A percentile compares a stretch with the other conserved stretches of the same genome.
Evolutionary conservation across 2,329 filamentous ascomycete species (phyloP).

Genomic region (Curvularia lunata): DNA sequence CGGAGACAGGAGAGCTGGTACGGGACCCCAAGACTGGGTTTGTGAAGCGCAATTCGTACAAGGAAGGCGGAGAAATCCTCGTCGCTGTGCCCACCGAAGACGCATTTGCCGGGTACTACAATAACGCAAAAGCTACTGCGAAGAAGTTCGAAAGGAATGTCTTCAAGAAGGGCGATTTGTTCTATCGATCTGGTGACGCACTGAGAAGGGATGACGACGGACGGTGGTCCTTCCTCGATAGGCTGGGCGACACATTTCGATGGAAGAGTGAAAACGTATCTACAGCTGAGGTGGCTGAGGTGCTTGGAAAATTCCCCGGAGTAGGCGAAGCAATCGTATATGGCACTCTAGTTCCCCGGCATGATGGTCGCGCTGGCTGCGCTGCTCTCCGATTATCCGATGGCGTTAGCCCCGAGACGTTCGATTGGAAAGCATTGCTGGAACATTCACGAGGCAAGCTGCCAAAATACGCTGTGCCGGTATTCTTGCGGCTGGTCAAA

Average conservation of each 20-base stretch:
- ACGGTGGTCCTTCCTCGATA: conserved; percentile 56
- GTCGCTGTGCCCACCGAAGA: conserved; percentile 60
- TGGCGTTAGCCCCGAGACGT: conserved; percentile 28
- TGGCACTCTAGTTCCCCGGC: conserved; percentile 52
- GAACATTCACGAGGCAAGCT: conserved; percentile 48
- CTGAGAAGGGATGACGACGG: conserved; percentile 52
- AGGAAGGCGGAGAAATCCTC: conserved; percentile 74
- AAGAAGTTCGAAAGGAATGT: conserved; percentile 58
- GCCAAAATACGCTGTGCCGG: conserved; percentile 74
- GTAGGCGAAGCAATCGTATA: conserved; percentile 56
- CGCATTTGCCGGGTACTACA: conserved; percentile 68
- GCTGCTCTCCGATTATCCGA: conserved; percentile 63
- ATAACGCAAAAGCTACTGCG: conserved; percentile 67
- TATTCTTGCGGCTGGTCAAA: conserved; percentile 70
- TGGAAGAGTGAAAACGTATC: conserved; percentile 58
- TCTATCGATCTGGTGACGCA: conserved; percentile 55
- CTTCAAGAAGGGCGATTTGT: conserved; percentile 54
- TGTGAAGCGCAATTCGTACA: conserved; percentile 65
- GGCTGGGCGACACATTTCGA: conserved; percentile 55
- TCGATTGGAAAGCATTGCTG: conserved; percentile 36
- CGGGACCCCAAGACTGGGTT: conserved; percentile 71
- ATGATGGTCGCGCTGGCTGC: conserved; percentile 60
- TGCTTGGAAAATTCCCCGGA: conserved; percentile 50
- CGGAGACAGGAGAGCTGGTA: conserved; percentile 69
- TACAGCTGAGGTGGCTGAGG: conserved; percentile 55